phyloP scores from a whole-genome alignment of 495 filamentous ascomycete genomes.

The Xylona heveae region DNA sequence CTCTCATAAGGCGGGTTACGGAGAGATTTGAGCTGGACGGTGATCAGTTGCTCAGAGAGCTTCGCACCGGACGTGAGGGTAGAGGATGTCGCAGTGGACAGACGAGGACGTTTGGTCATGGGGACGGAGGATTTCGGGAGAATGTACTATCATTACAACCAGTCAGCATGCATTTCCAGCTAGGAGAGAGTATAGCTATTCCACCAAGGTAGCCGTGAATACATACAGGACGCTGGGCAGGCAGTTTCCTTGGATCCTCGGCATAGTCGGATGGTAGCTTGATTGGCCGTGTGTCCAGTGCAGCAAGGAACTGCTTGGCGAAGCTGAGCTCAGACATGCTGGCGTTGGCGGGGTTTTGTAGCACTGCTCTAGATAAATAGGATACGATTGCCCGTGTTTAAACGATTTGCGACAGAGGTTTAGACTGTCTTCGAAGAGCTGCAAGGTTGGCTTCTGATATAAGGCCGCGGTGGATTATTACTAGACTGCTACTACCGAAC shows the following conservation, averaged over 20 bases:
- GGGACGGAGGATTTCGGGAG: constrained; percentile 8
- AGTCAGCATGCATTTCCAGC: background rate
- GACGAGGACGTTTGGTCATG: constrained; percentile 31
- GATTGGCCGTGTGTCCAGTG: constrained; percentile 50
- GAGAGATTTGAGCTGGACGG: constrained; percentile 46
- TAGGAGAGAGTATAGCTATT: background rate
- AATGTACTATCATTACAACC: constrained; percentile 3
- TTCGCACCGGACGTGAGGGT: constrained; percentile 22
- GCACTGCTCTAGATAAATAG: no score
- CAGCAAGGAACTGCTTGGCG: constrained; percentile 59
- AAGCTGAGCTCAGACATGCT: constrained; percentile 74
- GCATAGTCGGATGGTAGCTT: constrained; percentile 72
- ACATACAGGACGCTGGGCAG: constrained; percentile 48
- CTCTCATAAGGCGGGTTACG: constrained; percentile 49
- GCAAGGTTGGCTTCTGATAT: no score
- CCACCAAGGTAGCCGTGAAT: background rate
- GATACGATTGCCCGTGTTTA: no score
- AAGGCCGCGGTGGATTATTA: no score
- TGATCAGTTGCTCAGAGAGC: constrained; percentile 28
- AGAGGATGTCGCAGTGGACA: no score
- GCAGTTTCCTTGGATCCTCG: constrained; percentile 56
- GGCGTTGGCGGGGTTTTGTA: no score
- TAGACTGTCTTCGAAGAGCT: no score
- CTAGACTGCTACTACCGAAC: no score
- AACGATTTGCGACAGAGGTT: no score